These are phyloP conservation scores for Aspergillus tamarii DNA, from an alignment of 2,329 filamentous ascomycete species.

Conservation along the genomic window DNA sequence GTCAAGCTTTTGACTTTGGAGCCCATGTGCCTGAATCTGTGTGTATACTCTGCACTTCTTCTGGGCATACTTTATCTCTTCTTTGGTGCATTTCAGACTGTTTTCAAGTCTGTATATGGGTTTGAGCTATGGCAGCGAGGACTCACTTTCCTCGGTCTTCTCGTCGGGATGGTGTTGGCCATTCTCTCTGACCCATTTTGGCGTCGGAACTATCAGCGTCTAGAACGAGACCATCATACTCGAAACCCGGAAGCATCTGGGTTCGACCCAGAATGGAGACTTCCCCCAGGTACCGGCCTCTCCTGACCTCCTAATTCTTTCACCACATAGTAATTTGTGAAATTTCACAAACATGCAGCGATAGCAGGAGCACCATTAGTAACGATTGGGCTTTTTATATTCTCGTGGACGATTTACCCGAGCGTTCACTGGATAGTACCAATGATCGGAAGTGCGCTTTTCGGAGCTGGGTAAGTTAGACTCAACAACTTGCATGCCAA, in stretches of 20 bases:
- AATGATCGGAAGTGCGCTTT: conserved; percentile 72
- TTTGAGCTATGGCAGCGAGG: conserved; percentile 81
- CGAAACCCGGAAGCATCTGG: conserved; percentile 40
- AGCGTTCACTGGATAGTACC: conserved; percentile 75
- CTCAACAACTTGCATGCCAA: not conserved
- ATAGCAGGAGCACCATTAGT: conserved; percentile 75
- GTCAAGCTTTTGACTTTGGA: conserved; percentile 79
- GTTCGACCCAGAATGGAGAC: conserved; percentile 83
- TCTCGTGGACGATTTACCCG: conserved; percentile 80
- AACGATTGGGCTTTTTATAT: conserved; percentile 81
- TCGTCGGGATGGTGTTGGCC: conserved; percentile 51
- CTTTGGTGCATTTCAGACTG: conserved; percentile 82
- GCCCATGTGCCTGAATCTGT: conserved; percentile 83
- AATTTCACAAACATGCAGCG: conserved; percentile 34
- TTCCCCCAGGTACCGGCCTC: conserved; percentile 63
- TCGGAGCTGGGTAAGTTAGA: conserved; percentile 68
- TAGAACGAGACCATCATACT: conserved; percentile 43
- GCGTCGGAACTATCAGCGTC: conserved; percentile 49
- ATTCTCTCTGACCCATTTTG: conserved; percentile 50
- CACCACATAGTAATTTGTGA: not conserved
- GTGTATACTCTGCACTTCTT: conserved; percentile 78
- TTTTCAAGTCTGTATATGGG: conserved; percentile 73
- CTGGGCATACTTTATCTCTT: conserved; percentile 88
- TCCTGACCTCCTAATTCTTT: not conserved
- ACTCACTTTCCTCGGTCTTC: conserved; percentile 68